These are phyloP conservation scores for Botrytis squamosa DNA, from an alignment of 2,329 filamentous ascomycete genomes.

Conservation along the genomic window DNA sequence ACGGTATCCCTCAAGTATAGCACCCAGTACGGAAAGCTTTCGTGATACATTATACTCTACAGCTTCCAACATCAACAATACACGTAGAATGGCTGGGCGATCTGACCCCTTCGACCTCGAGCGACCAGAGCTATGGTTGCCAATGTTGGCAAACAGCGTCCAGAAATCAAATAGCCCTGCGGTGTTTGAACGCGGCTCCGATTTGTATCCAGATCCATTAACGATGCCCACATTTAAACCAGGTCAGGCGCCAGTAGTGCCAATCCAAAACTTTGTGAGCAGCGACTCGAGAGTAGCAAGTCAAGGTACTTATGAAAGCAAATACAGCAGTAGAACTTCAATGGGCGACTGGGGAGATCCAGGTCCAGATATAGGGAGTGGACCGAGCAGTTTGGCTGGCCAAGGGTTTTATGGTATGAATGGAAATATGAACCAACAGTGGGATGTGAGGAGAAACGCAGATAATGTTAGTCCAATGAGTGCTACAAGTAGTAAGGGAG, in stretches of 20 bases:
- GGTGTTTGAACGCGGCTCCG: not conserved
- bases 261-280: not conserved
- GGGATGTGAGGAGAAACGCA: constrained; percentile 22
- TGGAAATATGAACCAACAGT: constrained; percentile 17
- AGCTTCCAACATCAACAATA: constrained; percentile 40
- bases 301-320: constrained; percentile 29
- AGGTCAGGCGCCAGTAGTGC: not conserved
- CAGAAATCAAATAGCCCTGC: constrained; percentile 17
- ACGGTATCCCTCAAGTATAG: constrained; percentile 36
- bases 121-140: constrained; percentile 46
- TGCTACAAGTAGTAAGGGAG: constrained; percentile 26
- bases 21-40: constrained; percentile 38
- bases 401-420: constrained; percentile 19
- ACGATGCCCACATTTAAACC: not conserved
- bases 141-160: constrained; percentile 16
- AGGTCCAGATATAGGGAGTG: constrained; percentile 51
- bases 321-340: constrained; percentile 34
- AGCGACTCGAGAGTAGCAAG: constrained; percentile 18
- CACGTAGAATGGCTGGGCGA: constrained; percentile 55
- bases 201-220: constrained; percentile 15
- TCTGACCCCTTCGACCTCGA: constrained; percentile 68
- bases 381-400: not conserved
- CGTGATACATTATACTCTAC: constrained; percentile 44
- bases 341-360: constrained; percentile 51
- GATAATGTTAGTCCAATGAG: constrained; percentile 30